These are phyloP conservation scores for Magnusiomyces suaveolens DNA, from an alignment of 1,139 yeast species.

Conservation along the genomic window DNA sequence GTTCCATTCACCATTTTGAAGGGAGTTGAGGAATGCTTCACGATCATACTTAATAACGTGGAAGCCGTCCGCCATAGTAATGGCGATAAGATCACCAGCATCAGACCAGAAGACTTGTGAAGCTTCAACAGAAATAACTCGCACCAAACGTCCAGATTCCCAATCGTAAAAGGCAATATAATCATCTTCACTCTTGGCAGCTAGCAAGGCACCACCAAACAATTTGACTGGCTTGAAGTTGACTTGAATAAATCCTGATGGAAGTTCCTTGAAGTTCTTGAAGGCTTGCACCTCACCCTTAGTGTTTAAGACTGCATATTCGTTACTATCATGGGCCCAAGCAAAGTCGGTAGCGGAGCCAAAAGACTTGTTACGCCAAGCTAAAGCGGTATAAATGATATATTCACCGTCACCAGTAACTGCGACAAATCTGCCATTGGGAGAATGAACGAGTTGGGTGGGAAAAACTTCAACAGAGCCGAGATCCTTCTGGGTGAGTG, in stretches of 20 bases:
- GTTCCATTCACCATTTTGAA: constrained; percentile 47
- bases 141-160: constrained; percentile 75
- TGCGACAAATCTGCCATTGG: constrained; percentile 94
- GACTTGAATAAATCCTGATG: constrained; percentile 46
- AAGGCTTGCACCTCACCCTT: constrained; percentile 56
- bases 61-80: constrained; percentile 67
- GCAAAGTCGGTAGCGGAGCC: constrained; percentile 87
- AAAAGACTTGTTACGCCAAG: constrained; percentile 94
- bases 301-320: constrained; percentile 74
- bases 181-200: constrained; percentile 45
- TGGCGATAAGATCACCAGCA: constrained; percentile 78
- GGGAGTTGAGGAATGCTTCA: constrained; percentile 55
- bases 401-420: constrained; percentile 98
- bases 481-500: constrained; percentile 74
- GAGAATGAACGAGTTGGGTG: constrained; percentile 76
- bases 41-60: constrained; percentile 69
- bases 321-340: constrained; percentile 88
- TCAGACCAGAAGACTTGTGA: constrained; percentile 86
- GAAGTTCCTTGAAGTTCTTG: constrained; percentile 71
- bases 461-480: constrained; percentile 93
- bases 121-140: constrained; percentile 65
- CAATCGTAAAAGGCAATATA: constrained; percentile 87
- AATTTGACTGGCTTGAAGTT: constrained; percentile 70
- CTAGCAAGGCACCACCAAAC: constrained; percentile 78
- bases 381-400: constrained; percentile 89